A percentile compares a stretch with the other conserved stretches of the same genome.
phyloP scores from a whole-genome alignment of 1,284 basidiomycete species.

The Sphagnurus paluster region DNA sequence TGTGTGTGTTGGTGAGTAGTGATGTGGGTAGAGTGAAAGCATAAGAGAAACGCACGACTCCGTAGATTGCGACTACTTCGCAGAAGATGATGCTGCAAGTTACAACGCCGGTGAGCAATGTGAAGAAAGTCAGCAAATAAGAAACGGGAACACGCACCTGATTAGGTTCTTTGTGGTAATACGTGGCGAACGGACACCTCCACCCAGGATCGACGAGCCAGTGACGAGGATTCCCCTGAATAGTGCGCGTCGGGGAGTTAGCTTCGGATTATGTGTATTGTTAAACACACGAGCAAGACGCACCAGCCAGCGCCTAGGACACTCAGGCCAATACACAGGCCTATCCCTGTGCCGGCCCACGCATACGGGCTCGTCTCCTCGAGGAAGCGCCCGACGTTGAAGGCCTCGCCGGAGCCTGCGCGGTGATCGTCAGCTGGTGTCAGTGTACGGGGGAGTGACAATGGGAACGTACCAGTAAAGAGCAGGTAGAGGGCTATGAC shows the following conservation, averaged over 20 bases:
- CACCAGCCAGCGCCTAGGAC: slow-evolving; percentile 96
- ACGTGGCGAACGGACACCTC: slow-evolving; percentile 91
- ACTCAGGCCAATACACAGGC: slow-evolving; percentile 90
- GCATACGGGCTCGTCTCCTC: slow-evolving; percentile 93
- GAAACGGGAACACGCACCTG: slow-evolving; percentile 63
- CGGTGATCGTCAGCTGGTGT: background rate
- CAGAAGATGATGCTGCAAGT: slow-evolving; percentile 91
- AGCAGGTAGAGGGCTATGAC: slow-evolving; percentile 81
- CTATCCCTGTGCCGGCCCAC: slow-evolving; percentile 91
- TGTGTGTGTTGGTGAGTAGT: background rate
- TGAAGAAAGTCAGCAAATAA: background rate
- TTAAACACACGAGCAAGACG: slow-evolving; percentile 24
- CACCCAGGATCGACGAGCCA: slow-evolving; percentile 92
- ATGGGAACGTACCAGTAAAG: slow-evolving; percentile 68
- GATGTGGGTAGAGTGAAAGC: background rate
- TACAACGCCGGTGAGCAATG: background rate
- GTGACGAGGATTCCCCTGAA: slow-evolving; percentile 99
- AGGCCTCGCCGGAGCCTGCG: slow-evolving; percentile 81
- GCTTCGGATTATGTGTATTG: no score
- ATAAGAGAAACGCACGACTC: slow-evolving; percentile 63
- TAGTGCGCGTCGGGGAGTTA: no score
- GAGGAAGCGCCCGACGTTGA: slow-evolving; percentile 91
- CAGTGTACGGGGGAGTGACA: background rate
- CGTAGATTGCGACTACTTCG: slow-evolving; percentile 97
- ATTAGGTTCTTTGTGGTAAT: slow-evolving; percentile 98